These are phyloP conservation scores for Galeopsis tetrahit DNA, from an alignment of 257 asterid species.

Conservation along the genomic window DNA sequence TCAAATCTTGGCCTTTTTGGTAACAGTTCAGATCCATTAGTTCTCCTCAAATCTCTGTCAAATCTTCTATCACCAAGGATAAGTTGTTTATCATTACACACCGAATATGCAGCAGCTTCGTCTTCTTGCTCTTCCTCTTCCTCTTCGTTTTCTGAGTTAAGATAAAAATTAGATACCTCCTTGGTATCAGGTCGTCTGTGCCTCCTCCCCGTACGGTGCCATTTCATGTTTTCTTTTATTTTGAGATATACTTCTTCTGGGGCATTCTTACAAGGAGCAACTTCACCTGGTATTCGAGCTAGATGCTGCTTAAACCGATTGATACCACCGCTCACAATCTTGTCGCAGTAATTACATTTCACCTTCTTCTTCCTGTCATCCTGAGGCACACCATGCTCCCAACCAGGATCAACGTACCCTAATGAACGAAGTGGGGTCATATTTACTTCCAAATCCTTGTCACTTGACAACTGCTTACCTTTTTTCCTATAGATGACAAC, in stretches of 20 bases:
- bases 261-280: conserved; percentile 89
- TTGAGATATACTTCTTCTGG: conserved; percentile 86
- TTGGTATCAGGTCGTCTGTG: conserved; percentile 71
- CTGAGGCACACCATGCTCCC: conserved; percentile 96
- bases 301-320: conserved; percentile 93
- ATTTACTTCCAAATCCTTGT: conserved; percentile 66
- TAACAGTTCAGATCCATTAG: conserved; percentile 51
- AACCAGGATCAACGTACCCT: conserved; percentile 93
- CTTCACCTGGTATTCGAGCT: conserved; percentile 95
- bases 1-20: conserved; percentile 66
- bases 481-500: conserved; percentile 55
- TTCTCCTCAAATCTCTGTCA: conserved; percentile 55
- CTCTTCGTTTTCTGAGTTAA: conserved; percentile 70
- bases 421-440: conserved; percentile 84
- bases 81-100: conserved; percentile 54
- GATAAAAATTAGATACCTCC: conserved; percentile 57
- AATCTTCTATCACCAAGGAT: conserved; percentile 59
- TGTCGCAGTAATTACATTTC: conserved; percentile 91
- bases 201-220: conserved; percentile 95
- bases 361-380: conserved; percentile 96
- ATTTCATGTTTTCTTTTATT: conserved; percentile 91
- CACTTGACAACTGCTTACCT: conserved; percentile 67
- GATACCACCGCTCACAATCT: conserved; percentile 90
- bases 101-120: conserved; percentile 52
- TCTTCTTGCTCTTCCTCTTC: conserved; percentile 62